Percentiles rank a stretch among this genome's conserved stretches.
phyloP scores from a whole-genome alignment of 208 protist genomes.

The Crithidia fasciculata region DNA sequence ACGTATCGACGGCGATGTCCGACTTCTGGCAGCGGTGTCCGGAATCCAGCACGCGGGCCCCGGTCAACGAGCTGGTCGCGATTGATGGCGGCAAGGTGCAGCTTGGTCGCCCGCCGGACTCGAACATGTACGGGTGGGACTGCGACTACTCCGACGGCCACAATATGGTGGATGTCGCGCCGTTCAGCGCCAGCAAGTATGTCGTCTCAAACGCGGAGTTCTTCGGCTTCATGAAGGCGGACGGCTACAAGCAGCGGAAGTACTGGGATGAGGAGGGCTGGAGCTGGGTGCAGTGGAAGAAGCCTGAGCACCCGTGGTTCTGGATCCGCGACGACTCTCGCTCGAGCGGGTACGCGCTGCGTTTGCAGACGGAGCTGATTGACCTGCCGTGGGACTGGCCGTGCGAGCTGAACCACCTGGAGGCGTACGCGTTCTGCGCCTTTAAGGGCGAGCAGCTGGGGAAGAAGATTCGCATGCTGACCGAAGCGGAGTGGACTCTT shows the following conservation, averaged over 20 bases:
- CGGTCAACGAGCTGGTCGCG: constrained; percentile 81
- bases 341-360: constrained; percentile 83
- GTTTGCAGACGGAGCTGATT: constrained; percentile 91
- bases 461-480: constrained; percentile 86
- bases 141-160: constrained; percentile 93
- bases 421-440: constrained; percentile 95
- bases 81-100: constrained; percentile 75
- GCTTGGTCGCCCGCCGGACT: constrained; percentile 76
- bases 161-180: constrained; percentile 76
- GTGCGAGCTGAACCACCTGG: constrained; percentile 95
- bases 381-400: constrained; percentile 96
- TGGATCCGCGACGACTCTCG: constrained; percentile 88
- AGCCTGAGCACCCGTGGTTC: constrained; percentile 92
- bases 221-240: constrained; percentile 91
- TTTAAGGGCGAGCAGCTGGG: constrained; percentile 90
- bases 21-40: constrained; percentile 81
- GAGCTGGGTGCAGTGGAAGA: constrained; percentile 94
- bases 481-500: constrained; percentile 91
- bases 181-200: constrained; percentile 94
- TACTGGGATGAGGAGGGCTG: constrained; percentile 97
- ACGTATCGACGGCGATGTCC: constrained; percentile 61
- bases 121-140: constrained; percentile 95
- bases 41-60: constrained; percentile 48
- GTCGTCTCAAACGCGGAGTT: constrained; percentile 96
- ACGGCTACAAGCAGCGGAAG: constrained; percentile 89